Evolutionary conservation across 306 rosid species (phyloP), one percentile per base, ranked within the genome.

Genomic region (Lathyrus sativus): DNA sequence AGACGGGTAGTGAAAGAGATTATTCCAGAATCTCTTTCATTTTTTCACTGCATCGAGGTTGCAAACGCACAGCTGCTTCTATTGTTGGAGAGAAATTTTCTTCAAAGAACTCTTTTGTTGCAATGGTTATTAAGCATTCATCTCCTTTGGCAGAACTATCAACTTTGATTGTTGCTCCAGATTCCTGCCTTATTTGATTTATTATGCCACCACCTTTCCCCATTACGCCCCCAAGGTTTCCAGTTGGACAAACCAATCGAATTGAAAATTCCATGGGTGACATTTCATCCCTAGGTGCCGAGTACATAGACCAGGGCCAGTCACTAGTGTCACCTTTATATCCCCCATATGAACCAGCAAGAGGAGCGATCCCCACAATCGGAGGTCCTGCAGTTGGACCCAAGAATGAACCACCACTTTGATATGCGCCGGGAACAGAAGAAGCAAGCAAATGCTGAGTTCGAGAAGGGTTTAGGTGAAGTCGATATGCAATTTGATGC

Each of bases 151-250:
- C n/a, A n/a, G n/a, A n/a, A n/a, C n/a, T n/a, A n/a, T n/a, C n/a
- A n/a, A n/a, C n/a, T n/a, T n/a, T n/a, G n/a, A n/a, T 62, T 17
- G 80, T 84, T 74, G 99, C 99, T 37, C 91, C 92, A 13, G 99
- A 82, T 1, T 93, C 97, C 84, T 93, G 97, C 78, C 99, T 84
- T 68, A 93, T 86, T 79, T 93, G 99, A 83, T 93, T 93, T 67
- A 93, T 90, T 55, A 93, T 80, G 26, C 15, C 80, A 75, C 99
- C 99, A 70, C 99, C 99, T 84, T 93, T 93, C 62, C 99, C 99
- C 74, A 93, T 93, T 72, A 93, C 99, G 14, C 99, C 96, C 26
- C 99, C 99, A 71, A 90, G 85, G 79, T 90, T 93, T 26, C 81
- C 88, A 45, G 82, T 90, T 18, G 97, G 99, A 68, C 99, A 93